Percentiles rank a stretch among this genome's conserved stretches.
phyloP scores from a whole-genome alignment of 73 alveolate genomes.

The Paramecium bursaria region DNA sequence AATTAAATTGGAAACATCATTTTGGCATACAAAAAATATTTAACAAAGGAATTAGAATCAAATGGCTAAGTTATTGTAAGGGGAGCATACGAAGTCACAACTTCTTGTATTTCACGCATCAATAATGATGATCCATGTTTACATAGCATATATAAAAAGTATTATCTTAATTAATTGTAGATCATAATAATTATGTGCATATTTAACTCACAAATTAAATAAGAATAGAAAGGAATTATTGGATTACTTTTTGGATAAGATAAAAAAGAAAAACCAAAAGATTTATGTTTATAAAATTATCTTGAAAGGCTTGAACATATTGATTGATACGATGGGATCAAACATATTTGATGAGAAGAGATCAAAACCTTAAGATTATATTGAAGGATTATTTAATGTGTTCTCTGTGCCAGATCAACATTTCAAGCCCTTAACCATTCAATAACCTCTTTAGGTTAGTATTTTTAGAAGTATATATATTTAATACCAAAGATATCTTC shows the following conservation, averaged over 20 bases:
- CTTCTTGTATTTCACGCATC: conserved; percentile 7
- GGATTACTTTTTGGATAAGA: conserved; percentile 42
- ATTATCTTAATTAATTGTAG: neutral
- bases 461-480: conserved; percentile 25
- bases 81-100: conserved; percentile 26
- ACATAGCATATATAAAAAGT: conserved; percentile 34
- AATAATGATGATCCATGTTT: conserved; percentile 46
- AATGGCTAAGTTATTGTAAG: neutral
- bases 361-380: conserved; percentile 45
- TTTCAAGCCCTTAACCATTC: neutral
- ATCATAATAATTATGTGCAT: neutral
- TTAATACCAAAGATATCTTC: too few species aligned
- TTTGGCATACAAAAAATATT: conserved; percentile 11
- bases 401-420: neutral
- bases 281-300: conserved; percentile 15
- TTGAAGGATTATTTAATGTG: neutral
- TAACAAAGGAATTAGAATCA: neutral
- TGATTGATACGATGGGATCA: conserved; percentile 40
- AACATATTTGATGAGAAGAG: conserved; percentile 48
- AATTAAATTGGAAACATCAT: conserved; percentile 27
- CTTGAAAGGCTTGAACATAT: conserved; percentile 36
- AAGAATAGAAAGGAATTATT: conserved; percentile 48
- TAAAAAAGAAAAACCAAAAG: conserved; percentile 2
- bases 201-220: neutral
- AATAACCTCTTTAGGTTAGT: conserved; percentile 4